phyloP scores from a whole-genome alignment of 148 eudicot genomes.

The Silene uniflora region DNA sequence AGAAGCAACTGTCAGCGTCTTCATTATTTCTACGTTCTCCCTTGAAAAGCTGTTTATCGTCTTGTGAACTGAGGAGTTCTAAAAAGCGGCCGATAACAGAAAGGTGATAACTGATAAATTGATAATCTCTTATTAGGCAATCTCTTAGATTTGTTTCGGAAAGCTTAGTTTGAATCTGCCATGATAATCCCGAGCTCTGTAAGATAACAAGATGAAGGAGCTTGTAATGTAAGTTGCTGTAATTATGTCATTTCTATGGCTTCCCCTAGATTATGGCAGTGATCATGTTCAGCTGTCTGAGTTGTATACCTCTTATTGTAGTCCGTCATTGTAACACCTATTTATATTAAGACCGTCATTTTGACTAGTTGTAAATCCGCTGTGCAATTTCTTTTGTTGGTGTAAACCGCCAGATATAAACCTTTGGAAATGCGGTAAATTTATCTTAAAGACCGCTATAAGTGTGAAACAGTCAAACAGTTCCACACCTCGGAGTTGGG shows the following conservation, averaged over 20 bases:
- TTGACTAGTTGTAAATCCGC: background rate
- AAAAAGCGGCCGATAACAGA: slow-evolving; percentile 38
- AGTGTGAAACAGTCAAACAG: too few relatives aligned
- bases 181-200: slow-evolving; percentile 13
- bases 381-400: background rate
- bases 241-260: slow-evolving; percentile 21
- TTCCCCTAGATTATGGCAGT: slow-evolving; percentile 14
- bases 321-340: slow-evolving; percentile 4
- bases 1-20: slow-evolving; percentile 66
- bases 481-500: too few relatives aligned
- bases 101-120: slow-evolving; percentile 22
- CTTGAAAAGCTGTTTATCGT: slow-evolving; percentile 59
- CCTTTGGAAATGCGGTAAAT: too few relatives aligned
- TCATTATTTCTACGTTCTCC: slow-evolving; percentile 74
- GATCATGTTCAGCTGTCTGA: slow-evolving; percentile 7
- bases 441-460: too few relatives aligned
- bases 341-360: background rate
- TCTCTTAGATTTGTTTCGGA: slow-evolving; percentile 10
- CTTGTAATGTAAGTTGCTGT: slow-evolving; percentile 24
- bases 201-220: slow-evolving; percentile 15
- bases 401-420: too few relatives aligned
- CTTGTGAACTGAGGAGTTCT: slow-evolving; percentile 55
- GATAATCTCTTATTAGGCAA: slow-evolving; percentile 1
- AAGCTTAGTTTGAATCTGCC: slow-evolving; percentile 13
- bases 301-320: slow-evolving; percentile 11